phyloP scores from a whole-genome alignment of 495 filamentous ascomycete species.

The Xylaria grammica region DNA sequence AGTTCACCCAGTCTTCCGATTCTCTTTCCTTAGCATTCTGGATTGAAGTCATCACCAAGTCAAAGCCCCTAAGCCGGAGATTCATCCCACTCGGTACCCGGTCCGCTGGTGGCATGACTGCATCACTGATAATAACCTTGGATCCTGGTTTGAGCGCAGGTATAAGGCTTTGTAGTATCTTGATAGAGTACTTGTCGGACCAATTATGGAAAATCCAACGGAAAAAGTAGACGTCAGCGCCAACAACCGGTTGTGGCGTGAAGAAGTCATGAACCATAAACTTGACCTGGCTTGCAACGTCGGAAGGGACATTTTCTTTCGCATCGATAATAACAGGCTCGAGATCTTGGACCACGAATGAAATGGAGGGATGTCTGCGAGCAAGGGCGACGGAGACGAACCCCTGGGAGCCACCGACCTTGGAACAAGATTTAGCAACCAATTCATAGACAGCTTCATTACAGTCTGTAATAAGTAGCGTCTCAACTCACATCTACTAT shows the following conservation, averaged over 20 bases:
- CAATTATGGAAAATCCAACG: slow-evolving; percentile 59
- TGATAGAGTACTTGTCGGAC: slow-evolving; percentile 53
- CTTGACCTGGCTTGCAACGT: slow-evolving; percentile 25
- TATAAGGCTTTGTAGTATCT: slow-evolving; percentile 51
- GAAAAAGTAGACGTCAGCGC: slow-evolving; percentile 52
- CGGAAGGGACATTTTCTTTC: slow-evolving; percentile 28
- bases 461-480: too few relatives aligned
- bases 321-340: slow-evolving; percentile 28
- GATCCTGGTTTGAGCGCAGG: slow-evolving; percentile 52
- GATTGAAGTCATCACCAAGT: slow-evolving; percentile 34
- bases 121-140: slow-evolving; percentile 50
- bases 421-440: too few relatives aligned
- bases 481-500: slow-evolving; percentile 30
- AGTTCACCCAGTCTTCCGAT: slow-evolving; percentile 32
- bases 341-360: slow-evolving; percentile 36
- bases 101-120: slow-evolving; percentile 37
- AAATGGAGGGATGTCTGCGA: slow-evolving; percentile 26
- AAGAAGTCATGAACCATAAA: slow-evolving; percentile 55
- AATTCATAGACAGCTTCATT: too few relatives aligned
- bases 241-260: slow-evolving; percentile 45
- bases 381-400: slow-evolving; percentile 34
- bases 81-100: slow-evolving; percentile 28
- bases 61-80: too few relatives aligned
- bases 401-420: slow-evolving; percentile 38
- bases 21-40: slow-evolving; percentile 37